Evolutionary conservation across 306 rosid genomes (phyloP), one percentile per base, ranked within the genome.

Genomic region (Cajanus cajan): DNA sequence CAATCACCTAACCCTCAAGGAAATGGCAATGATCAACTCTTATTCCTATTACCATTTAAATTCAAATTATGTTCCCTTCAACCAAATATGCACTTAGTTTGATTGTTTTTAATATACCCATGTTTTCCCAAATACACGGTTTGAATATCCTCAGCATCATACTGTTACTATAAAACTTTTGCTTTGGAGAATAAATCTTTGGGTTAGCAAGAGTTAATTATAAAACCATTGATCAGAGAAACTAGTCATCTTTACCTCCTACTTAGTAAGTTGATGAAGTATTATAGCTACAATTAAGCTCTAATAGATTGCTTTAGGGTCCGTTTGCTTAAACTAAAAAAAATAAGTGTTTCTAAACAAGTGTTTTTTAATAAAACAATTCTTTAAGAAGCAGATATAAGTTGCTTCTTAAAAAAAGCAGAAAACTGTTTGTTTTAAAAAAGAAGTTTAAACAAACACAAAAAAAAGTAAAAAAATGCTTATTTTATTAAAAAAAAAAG

Each of bases 161-260:
- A 33, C 5, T 33, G 73, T 33, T 51, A 11, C 45, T 37, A 22
- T 43, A 33, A 47, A 58, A 66, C 51, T 43, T 66, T 18, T 54
- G 28, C 21, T 13, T 72, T 68, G 58, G 22, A 11, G 33, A 80
- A 37, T 83, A 36, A 31, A 39, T 48, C 19, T 18, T 66, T 67
- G 47, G 51, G 48, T 37, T 65, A 28, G 57, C 40, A 25, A n/a
- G 37, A 24, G 71, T 16, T 41, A 37, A 22, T 43, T 54, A 24
- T 66, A 41, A 77, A 41, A 52, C 72, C 62, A 58, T 43, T 66
- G 16, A 50, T 65, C 71, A 34, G 28, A 43, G 12, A 36, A 85
- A 55, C 31, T 22, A 24, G 4, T 36, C 31, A 16, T 8, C 36
- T 41, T 54, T 39, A 71, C 63, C 21, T 65, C 66, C 68, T 77